Evolutionary conservation across 176 grass and related monocot genomes (phyloP), one percentile per base, ranked within the genome.

Genomic region (Cymbopogon citratus): DNA sequence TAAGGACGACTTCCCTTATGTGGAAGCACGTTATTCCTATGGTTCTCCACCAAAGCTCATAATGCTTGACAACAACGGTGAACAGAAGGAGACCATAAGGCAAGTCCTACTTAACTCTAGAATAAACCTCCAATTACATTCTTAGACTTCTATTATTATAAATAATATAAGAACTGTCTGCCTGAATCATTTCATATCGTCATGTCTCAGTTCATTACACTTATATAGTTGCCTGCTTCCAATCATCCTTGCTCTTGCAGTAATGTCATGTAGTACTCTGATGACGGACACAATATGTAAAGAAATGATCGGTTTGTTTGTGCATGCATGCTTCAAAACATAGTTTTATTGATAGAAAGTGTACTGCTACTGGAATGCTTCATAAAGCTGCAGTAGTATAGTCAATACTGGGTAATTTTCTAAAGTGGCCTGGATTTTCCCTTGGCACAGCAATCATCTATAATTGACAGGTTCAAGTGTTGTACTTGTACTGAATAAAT

Each of bases 11-110:
- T 99, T 99, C 86, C 88, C 85, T 65, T 91, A 91, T 63, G 60
- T 96, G 62, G 87, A 91, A 90, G 5, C 94, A 5, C 89, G 88
- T 69, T 96, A 93, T 91, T 84, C 77, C 28, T 99, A 88, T 90
- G 85, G 80, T 52, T 91, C 97, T 52, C 97, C 93, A 63, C 96
- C 96, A 71, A 99, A 99, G 87, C 91, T 99, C 76, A 93, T 95
- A 80, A 93, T 99, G 97, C 93, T 99, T 72, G 93, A 95, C 2
- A 80, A 70, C 78, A 88, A 99, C 24, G 88, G 87, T 27, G 87
- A 95, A 40, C 80, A 88, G 19, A 99, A 87, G 83, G 97, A 99
- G 68, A 93, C 89, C 38, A 99, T 99, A 85, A 89, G 97, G 97
- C 76, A 89, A 74, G 80, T 87, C 83, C 27, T 31, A 65, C 56